These are phyloP conservation scores for Solanum dulcamara DNA, from an alignment of 257 asterid species.

Conservation along the genomic window DNA sequence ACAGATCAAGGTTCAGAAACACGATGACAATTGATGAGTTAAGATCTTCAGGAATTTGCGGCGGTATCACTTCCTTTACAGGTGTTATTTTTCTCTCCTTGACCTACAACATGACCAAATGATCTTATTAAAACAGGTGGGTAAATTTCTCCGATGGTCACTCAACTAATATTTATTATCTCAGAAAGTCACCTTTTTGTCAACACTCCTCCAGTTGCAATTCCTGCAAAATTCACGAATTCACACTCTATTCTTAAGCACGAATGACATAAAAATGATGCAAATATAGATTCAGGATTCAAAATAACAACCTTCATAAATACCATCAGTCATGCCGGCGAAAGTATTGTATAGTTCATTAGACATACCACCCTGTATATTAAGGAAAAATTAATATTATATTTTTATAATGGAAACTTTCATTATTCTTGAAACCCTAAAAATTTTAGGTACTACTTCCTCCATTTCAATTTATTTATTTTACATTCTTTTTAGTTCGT, in stretches of 20 bases:
- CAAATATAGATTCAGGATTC: not conserved
- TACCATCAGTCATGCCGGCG: slow-evolving; percentile 92
- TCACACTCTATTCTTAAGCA: not conserved
- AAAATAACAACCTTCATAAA: slow-evolving; percentile 72
- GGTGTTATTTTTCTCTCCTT: slow-evolving; percentile 59
- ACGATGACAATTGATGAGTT: slow-evolving; percentile 27
- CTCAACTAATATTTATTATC: not conserved
- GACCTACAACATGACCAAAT: slow-evolving; percentile 25
- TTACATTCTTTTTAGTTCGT: too few species aligned
- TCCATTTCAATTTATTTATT: not conserved
- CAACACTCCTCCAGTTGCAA: not conserved
- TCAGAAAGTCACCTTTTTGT: not conserved
- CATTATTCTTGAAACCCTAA: not conserved
- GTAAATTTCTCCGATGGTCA: not conserved
- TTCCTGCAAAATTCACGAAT: not conserved
- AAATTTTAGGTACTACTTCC: slow-evolving; percentile 9
- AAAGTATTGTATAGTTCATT: slow-evolving; percentile 83
- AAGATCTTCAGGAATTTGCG: slow-evolving; percentile 78
- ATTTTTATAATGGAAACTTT: not conserved
- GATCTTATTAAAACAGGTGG: not conserved
- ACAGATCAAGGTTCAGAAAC: slow-evolving; percentile 12
- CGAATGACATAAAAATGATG: not conserved
- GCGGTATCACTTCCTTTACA: slow-evolving; percentile 76
- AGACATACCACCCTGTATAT: slow-evolving; percentile 89
- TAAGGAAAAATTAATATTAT: slow-evolving; percentile 5